Percentiles rank a stretch among this genome's conserved stretches.
Evolutionary conservation across 1,284 basidiomycete genomes (phyloP).

Genomic region (Hypsizygus ulmarius): DNA sequence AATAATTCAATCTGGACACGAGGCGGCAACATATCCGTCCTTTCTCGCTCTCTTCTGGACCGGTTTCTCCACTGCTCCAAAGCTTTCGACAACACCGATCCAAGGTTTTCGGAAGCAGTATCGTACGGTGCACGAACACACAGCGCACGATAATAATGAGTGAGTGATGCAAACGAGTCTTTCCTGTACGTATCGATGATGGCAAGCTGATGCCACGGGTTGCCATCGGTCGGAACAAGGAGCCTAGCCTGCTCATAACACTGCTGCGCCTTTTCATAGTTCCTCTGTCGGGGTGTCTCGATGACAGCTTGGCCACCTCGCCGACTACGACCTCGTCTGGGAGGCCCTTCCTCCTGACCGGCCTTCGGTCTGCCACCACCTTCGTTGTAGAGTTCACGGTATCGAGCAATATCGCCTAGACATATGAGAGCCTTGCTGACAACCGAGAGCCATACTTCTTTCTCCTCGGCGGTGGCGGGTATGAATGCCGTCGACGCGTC

Average conservation of each 20-base stretch:
- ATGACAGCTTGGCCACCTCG: constrained; percentile 42
- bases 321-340: constrained; percentile 42
- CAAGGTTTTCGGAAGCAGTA: constrained; percentile 84
- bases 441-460: constrained; percentile 62
- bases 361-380: constrained; percentile 60
- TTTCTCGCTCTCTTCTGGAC: constrained; percentile 40
- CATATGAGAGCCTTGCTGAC: constrained; percentile 89
- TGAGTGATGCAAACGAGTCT: constrained; percentile 78
- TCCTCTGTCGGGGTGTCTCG: constrained; percentile 51
- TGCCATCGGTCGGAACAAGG: constrained; percentile 79
- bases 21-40: constrained; percentile 29
- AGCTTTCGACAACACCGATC: constrained; percentile 65
- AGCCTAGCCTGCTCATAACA: constrained; percentile 85
- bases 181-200: constrained; percentile 84
- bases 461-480: constrained; percentile 50
- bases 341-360: constrained; percentile 54
- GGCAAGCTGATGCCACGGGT: constrained; percentile 93
- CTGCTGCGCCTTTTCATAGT: constrained; percentile 72
- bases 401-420: constrained; percentile 91
- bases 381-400: constrained; percentile 88
- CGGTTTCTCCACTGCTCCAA: constrained; percentile 55
- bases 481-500: constrained; percentile 36
- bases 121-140: constrained; percentile 87
- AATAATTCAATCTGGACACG: constrained; percentile 55
- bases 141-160: constrained; percentile 90